A percentile compares a stretch with the other conserved stretches of the same genome.
Evolutionary conservation across 78 protist species (phyloP).

Genomic region (Guillardia theta): DNA sequence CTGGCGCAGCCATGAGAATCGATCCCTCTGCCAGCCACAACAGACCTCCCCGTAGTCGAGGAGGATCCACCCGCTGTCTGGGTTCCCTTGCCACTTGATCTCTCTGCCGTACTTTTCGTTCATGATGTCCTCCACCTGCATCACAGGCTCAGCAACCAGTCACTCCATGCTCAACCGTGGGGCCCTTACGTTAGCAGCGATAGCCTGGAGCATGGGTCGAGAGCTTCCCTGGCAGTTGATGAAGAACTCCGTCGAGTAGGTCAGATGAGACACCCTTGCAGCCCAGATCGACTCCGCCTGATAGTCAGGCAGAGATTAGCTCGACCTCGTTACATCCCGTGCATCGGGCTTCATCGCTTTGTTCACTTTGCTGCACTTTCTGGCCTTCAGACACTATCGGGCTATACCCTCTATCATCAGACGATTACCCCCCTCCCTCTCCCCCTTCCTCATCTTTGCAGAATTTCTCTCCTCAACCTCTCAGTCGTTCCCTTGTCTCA

Average conservation of each 20-base stretch:
- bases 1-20: background rate
- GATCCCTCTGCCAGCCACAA: background rate
- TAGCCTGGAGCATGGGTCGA: background rate
- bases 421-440: too few relatives aligned
- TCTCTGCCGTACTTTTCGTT: background rate
- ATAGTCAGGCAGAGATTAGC: background rate
- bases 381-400: too few relatives aligned
- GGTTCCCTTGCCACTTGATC: slow-evolving; percentile 20
- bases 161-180: background rate
- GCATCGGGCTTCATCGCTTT: too few relatives aligned
- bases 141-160: background rate
- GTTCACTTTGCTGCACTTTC: too few relatives aligned
- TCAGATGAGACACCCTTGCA: background rate
- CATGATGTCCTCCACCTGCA: background rate
- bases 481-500: background rate
- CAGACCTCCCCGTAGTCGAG: background rate
- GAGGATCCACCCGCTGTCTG: background rate
- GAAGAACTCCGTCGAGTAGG: background rate
- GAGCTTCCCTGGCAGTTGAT: background rate
- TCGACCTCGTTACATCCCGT: too few relatives aligned
- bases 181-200: background rate
- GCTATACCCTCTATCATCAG: too few relatives aligned
- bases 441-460: too few relatives aligned
- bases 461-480: too few relatives aligned
- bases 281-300: background rate